A percentile compares a stretch with the other conserved stretches of the same genome.
Evolutionary conservation across 192 early-diverging fungal genomes (phyloP).

Genomic region (Spizellomyces sp.): DNA sequence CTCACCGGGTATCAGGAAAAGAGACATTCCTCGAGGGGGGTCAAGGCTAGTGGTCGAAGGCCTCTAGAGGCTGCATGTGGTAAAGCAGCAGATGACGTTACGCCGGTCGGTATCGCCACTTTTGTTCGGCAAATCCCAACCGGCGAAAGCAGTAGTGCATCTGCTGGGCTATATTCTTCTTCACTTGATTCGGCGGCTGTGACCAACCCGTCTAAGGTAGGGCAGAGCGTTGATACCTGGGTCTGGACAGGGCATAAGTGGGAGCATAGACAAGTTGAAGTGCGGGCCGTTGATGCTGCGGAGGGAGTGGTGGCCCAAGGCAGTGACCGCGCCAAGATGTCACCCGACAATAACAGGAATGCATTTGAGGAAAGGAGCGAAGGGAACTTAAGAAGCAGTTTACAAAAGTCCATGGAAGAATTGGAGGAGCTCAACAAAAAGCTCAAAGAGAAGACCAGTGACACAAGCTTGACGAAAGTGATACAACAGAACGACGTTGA

Average conservation of each 20-base stretch:
- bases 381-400: background rate
- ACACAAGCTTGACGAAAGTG: too few relatives aligned
- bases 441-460: background rate
- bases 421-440: conserved; percentile 1
- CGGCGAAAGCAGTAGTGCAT: background rate
- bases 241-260: conserved; percentile 26
- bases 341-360: background rate
- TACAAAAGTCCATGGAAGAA: background rate
- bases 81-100: background rate
- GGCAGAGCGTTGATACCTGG: conserved; percentile 26
- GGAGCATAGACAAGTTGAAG: conserved; percentile 28
- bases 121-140: too few relatives aligned
- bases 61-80: conserved; percentile 22
- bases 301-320: background rate
- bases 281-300: background rate
- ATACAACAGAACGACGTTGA: background rate
- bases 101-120: background rate
- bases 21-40: background rate
- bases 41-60: conserved; percentile 9
- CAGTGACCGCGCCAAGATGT: background rate
- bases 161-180: background rate
- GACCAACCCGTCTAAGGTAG: too few relatives aligned
- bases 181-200: background rate
- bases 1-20: background rate
- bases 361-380: too few relatives aligned